These are phyloP conservation scores for Chaetomium tenue DNA, from an alignment of 495 filamentous ascomycete species.

Conservation along the genomic window DNA sequence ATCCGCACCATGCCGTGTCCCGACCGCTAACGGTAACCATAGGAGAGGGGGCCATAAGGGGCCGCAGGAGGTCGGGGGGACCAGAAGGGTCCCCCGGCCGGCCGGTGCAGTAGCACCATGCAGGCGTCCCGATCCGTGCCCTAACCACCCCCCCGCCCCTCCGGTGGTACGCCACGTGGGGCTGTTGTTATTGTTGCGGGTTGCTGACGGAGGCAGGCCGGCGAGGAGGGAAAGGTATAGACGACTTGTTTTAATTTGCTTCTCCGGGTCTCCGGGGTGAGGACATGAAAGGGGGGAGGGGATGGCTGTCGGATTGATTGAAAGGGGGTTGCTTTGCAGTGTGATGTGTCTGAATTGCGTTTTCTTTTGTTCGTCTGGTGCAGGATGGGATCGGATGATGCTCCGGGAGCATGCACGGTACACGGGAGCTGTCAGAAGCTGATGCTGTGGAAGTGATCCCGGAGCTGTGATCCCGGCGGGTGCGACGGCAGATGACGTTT, in stretches of 20 bases:
- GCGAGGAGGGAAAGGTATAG: neutral
- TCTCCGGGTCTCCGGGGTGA: too few relatives aligned
- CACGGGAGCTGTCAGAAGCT: neutral
- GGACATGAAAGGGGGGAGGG: neutral
- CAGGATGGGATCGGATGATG: neutral
- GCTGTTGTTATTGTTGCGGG: neutral
- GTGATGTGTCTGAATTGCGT: neutral
- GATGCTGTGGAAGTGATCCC: neutral
- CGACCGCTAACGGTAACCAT: neutral
- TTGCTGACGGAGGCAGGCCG: neutral
- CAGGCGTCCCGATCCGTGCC: constrained; percentile 30
- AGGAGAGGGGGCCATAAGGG: neutral
- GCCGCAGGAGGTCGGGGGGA: too few relatives aligned
- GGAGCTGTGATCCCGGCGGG: neutral
- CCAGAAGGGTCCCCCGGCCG: neutral
- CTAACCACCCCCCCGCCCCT: neutral
- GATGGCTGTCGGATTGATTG: neutral
- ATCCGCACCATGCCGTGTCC: neutral
- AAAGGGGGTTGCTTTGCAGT: neutral
- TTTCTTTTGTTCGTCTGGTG: neutral
- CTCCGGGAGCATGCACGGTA: neutral
- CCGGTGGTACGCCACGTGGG: neutral
- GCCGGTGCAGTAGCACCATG: constrained; percentile 35
- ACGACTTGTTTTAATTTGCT: too few relatives aligned
- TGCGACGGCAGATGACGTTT: neutral